Evolutionary conservation across 202 grass and related monocot genomes (phyloP), one percentile per base, ranked within the genome.

Genomic region (Schoenoplectus tabernaemontani): DNA sequence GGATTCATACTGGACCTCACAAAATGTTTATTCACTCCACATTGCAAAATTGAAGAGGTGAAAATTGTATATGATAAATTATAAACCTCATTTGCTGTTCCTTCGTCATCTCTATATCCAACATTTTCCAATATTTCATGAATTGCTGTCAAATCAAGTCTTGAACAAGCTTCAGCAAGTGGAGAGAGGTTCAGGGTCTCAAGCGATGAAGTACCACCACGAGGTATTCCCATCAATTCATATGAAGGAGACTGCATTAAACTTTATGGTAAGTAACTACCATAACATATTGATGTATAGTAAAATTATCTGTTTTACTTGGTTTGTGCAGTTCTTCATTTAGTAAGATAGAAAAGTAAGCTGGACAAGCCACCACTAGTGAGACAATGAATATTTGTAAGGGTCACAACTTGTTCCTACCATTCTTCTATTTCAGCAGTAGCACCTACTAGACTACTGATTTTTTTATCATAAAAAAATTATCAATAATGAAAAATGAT

Each of bases 121-220:
- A 84, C 84, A 51, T 89, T 95, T 84, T 98, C 96, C 71, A 98
- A 80, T 78, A 98, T 92, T 88, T 94, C 96, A 56, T 98, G 96
- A 84, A 95, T 98, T 72, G 96, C 96, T 78, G 96, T 98, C 78
- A 98, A 87, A 89, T 98, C 96, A 78, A 90, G 87, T 86, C 91
- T 92, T 42, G 91, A 98, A 82, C 96, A 98, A 82, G 96, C 96
- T 90, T 98, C 89, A 0, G 89, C 96, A 75, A 98, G 91, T 83
- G 91, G 96, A 83, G 91, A 92, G 79, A 98, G 96, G 70, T 39
- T 37, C 44, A 95, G 82, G 20, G 86, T 87, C 63, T 98, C 91
- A 44, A 92, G 73, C 61, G 89, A 92, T 46, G 89, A 77, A 79
- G 88, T 81, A 87, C 89, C 86, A 0, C 86, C 89, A 32, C 60